Percentiles rank a stretch among this genome's conserved stretches.
These are phyloP conservation scores for Phtheirospermum japonicum DNA, from an alignment of 257 asterid species.

Conservation along the genomic window DNA sequence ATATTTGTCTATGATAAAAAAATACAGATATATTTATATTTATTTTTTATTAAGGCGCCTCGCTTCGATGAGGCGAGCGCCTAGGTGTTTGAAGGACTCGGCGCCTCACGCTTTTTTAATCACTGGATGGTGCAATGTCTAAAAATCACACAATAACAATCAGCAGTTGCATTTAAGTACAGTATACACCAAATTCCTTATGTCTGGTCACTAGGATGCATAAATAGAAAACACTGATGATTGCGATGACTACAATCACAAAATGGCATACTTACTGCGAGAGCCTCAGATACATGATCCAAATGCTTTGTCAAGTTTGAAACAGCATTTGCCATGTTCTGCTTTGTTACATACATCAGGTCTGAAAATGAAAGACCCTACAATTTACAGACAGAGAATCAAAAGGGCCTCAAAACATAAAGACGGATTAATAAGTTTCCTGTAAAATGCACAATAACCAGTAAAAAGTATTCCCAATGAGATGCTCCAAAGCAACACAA, in stretches of 20 bases:
- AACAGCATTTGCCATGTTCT: constrained; percentile 68
- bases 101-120: no score
- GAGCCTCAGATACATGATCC: constrained; percentile 66
- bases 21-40: no score
- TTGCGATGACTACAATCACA: constrained; percentile 13
- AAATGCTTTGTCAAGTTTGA: constrained; percentile 70
- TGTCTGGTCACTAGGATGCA: constrained; percentile 1
- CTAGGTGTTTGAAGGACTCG: no score
- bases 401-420: background rate
- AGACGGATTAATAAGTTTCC: background rate
- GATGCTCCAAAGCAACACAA: constrained; percentile 3
- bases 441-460: background rate
- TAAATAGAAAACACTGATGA: background rate
- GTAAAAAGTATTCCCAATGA: background rate
- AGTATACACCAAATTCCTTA: background rate
- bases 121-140: no score
- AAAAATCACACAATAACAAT: background rate
- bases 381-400: constrained; percentile 21
- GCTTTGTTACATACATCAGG: constrained; percentile 78
- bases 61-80: no score
- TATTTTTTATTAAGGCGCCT: no score
- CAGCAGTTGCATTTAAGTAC: constrained; percentile 5
- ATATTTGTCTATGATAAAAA: no score
- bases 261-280: constrained; percentile 46
- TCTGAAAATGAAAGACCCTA: constrained; percentile 77